Evolutionary conservation across 176 grass and related monocot species (phyloP).

Genomic region (Avena eriantha): DNA sequence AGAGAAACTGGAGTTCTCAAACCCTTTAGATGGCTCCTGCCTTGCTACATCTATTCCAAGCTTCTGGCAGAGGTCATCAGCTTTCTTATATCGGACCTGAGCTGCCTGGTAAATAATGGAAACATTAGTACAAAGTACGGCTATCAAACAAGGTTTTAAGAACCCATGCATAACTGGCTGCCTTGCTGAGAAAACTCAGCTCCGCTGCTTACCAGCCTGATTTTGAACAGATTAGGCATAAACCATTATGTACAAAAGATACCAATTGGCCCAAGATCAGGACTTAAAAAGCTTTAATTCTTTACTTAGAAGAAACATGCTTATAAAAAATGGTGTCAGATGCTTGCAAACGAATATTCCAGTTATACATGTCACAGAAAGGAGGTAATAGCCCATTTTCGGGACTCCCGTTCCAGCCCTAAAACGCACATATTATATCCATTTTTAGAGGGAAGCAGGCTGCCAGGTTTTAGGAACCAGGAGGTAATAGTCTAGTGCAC

Average conservation of each 20-base stretch:
- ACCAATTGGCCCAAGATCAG: neutral
- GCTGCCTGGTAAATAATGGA: slow-evolving; percentile 55
- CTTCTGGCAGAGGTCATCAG: slow-evolving; percentile 47
- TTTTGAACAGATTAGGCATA: slow-evolving; percentile 20
- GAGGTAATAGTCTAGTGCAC: neutral
- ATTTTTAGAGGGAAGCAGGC: slow-evolving; percentile 16
- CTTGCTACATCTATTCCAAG: slow-evolving; percentile 43
- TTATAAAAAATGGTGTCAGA: slow-evolving; percentile 8
- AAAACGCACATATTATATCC: slow-evolving; percentile 10
- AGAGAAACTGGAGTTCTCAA: slow-evolving; percentile 31
- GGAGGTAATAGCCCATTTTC: neutral
- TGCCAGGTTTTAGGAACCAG: slow-evolving; percentile 10
- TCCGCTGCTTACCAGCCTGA: neutral
- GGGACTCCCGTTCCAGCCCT: neutral
- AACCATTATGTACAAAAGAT: slow-evolving; percentile 9
- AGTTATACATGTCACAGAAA: slow-evolving; percentile 1
- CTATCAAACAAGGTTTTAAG: neutral
- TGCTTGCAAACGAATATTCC: slow-evolving; percentile 20
- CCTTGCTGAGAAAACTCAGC: neutral
- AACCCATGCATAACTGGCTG: neutral
- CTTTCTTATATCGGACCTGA: slow-evolving; percentile 66
- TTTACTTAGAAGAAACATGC: slow-evolving; percentile 28
- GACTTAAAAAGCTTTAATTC: neutral
- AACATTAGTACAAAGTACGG: slow-evolving; percentile 33
- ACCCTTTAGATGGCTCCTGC: slow-evolving; percentile 35